Conservation (phyloP, 2,329 filamentous ascomycete genomes). For the Phialophora expanda region DNA sequence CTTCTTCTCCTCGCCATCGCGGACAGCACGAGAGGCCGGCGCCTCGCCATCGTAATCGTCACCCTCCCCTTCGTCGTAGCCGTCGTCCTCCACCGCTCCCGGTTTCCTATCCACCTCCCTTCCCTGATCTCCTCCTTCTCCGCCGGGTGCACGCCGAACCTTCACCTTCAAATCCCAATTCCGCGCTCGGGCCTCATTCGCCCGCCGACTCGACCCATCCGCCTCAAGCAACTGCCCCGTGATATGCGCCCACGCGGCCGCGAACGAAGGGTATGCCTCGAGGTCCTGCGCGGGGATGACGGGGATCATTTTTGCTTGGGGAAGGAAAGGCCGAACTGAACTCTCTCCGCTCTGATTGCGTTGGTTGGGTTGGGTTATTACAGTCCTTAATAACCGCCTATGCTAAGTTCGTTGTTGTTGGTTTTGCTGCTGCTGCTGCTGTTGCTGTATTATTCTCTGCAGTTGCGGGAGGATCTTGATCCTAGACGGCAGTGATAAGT, state of each 20-base stretch:
- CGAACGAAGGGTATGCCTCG: slow-evolving; percentile 50
- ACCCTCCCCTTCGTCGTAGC: too few relatives aligned
- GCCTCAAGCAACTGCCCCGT: slow-evolving; percentile 47
- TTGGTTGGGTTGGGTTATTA: too few relatives aligned
- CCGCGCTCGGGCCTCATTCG: slow-evolving; percentile 36
- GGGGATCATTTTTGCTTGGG: slow-evolving; percentile 48
- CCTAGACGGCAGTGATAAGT: too few relatives aligned
- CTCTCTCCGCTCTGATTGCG: too few relatives aligned
- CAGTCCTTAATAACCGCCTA: too few relatives aligned
- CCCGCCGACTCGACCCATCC: slow-evolving; percentile 49
- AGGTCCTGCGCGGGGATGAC: slow-evolving; percentile 48
- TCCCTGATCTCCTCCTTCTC: background rate
- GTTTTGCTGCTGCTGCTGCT: too few relatives aligned
- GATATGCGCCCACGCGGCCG: slow-evolving; percentile 49
- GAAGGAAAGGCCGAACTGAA: too few relatives aligned
- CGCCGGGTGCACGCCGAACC: too few relatives aligned
- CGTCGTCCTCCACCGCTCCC: background rate
- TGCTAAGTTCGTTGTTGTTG: too few relatives aligned
- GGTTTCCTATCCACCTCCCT: background rate
- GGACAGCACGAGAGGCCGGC: background rate
- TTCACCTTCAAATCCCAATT: background rate
- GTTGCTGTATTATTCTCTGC: too few relatives aligned
- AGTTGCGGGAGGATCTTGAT: too few relatives aligned
- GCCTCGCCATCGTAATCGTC: background rate
- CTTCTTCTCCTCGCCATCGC: background rate